Evolutionary conservation across 2,329 filamentous ascomycete genomes (phyloP).

Genomic region (Dissoconium aciculare): DNA sequence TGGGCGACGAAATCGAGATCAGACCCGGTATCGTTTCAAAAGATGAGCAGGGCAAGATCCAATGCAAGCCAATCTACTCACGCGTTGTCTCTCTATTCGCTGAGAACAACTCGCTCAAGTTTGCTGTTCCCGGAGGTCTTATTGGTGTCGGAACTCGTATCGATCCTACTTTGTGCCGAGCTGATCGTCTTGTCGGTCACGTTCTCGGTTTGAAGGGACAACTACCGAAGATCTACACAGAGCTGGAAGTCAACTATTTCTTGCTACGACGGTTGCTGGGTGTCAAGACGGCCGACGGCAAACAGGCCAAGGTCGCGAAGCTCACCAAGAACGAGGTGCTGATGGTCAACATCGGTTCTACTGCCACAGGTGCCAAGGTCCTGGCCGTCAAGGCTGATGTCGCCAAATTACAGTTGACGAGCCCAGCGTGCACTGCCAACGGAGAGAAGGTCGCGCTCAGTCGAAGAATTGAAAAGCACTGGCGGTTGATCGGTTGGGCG

Average conservation of each 20-base stretch:
- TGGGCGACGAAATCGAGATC: conserved; percentile 97
- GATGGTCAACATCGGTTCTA: conserved; percentile 99
- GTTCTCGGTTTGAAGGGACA: conserved; percentile 88
- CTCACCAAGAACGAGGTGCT: conserved; percentile 96
- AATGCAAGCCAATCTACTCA: conserved; percentile 95
- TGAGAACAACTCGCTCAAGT: conserved; percentile 96
- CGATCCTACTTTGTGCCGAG: conserved; percentile 94
- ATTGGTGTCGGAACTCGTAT: conserved; percentile 97
- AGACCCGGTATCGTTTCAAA: conserved; percentile 95
- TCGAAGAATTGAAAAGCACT: conserved; percentile 97
- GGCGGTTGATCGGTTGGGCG: conserved; percentile 78
- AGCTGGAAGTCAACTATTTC: conserved; percentile 99
- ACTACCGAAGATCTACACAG: conserved; percentile 91
- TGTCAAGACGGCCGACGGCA: conserved; percentile 95
- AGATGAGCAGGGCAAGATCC: conserved; percentile 82
- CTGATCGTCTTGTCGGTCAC: conserved; percentile 96
- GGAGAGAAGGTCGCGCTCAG: conserved; percentile 95
- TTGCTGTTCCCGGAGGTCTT: conserved; percentile 89
- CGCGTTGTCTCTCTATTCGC: conserved; percentile 90
- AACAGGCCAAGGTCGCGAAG: conserved; percentile 98
- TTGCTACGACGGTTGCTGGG: conserved; percentile 82
- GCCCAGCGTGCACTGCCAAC: conserved; percentile 75
- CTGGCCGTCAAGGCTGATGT: conserved; percentile 95
- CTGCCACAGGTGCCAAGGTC: conserved; percentile 93
- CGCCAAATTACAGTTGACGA: conserved; percentile 84